Conservation (phyloP, 2,329 filamentous ascomycete species). For the Cercospora zeina region DNA sequence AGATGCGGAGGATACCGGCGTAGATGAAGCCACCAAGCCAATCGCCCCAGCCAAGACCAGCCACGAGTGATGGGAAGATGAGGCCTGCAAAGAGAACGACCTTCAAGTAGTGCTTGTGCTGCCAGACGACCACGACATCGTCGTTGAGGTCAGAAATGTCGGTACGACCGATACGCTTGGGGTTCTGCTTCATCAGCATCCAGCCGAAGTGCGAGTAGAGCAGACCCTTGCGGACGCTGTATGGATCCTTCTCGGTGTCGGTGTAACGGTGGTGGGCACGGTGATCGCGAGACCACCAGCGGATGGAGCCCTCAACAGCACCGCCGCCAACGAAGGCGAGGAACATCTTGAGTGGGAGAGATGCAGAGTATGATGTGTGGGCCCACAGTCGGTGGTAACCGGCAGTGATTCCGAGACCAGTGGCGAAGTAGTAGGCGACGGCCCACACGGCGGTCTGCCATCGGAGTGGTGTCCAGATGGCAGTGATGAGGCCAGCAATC, state of each 20-base stretch:
- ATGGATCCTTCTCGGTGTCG: conserved; percentile 88
- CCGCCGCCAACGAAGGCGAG: conserved; percentile 78
- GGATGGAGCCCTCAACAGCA: conserved; percentile 80
- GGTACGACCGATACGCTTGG: conserved; percentile 81
- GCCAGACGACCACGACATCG: conserved; percentile 80
- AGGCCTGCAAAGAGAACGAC: conserved; percentile 75
- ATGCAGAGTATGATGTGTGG: conserved; percentile 79
- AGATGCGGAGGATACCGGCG: conserved; percentile 79
- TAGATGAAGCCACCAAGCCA: conserved; percentile 82
- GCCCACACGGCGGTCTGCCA: conserved; percentile 72
- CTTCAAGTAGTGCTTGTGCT: conserved; percentile 84
- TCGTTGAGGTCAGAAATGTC: conserved; percentile 88
- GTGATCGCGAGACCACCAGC: conserved; percentile 88
- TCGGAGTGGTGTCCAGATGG: conserved; percentile 76
- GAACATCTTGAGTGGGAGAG: conserved; percentile 74
- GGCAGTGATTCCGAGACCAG: conserved; percentile 49
- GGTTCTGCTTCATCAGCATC: conserved; percentile 94
- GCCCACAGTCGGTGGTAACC: conserved; percentile 84
- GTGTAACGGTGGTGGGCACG: conserved; percentile 88
- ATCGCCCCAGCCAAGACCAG: conserved; percentile 78
- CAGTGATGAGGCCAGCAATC: conserved; percentile 67
- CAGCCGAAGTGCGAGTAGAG: conserved; percentile 82
- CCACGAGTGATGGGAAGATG: conserved; percentile 71
- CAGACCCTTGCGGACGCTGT: conserved; percentile 85
- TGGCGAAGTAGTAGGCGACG: conserved; percentile 79